Conservation (phyloP, 2,329 filamentous ascomycete species). For the Fusarium udum region DNA sequence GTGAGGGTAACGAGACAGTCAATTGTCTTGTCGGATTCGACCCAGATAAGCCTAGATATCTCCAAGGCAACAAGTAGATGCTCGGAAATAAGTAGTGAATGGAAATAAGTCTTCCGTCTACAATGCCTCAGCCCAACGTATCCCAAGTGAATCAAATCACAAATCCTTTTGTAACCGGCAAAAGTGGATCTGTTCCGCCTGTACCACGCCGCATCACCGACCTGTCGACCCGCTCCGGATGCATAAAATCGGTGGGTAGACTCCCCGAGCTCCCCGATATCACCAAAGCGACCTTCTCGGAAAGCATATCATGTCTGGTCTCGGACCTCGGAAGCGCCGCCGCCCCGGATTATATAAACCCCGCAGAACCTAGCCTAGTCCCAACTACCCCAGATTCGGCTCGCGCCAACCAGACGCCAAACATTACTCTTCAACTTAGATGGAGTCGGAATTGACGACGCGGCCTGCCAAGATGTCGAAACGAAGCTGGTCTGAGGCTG, state of each 20-base stretch:
- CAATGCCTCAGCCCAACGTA: background rate
- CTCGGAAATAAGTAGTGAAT: background rate
- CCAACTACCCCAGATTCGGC: constrained; percentile 5
- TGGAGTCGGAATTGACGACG: background rate
- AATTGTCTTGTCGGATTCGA: constrained; percentile 39
- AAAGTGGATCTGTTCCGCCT: background rate
- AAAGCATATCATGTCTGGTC: background rate
- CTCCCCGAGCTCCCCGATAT: background rate
- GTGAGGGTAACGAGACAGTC: constrained; percentile 37
- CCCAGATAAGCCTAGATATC: constrained; percentile 30
- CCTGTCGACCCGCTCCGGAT: background rate
- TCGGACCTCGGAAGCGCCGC: constrained; percentile 1
- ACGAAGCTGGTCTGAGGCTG: constrained; percentile 26
- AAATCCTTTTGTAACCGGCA: background rate
- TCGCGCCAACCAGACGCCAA: constrained; percentile 27
- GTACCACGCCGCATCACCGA: background rate
- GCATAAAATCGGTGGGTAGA: background rate
- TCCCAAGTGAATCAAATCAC: background rate
- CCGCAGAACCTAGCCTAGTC: constrained; percentile 10
- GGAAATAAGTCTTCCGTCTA: background rate
- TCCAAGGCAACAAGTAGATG: constrained; percentile 8
- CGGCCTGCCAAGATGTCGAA: constrained; percentile 15
- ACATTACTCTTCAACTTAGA: background rate
- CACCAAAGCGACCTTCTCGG: background rate
- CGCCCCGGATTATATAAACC: constrained; percentile 28